Evolutionary conservation across 129 eudicot species (phyloP).

Genomic region (Ambrosia trifida): DNA sequence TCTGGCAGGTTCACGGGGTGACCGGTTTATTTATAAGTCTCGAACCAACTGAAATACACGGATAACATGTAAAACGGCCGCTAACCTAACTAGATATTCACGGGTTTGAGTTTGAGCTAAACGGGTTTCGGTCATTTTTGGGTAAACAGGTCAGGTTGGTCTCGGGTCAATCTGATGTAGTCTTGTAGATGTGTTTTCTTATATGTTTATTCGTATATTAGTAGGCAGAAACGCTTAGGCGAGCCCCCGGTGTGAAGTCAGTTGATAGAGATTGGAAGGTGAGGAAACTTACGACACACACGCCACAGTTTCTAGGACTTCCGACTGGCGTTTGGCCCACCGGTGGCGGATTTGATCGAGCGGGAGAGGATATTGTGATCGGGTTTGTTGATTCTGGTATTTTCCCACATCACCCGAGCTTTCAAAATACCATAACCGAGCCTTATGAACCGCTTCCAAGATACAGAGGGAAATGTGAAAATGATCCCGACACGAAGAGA

Average conservation of each 20-base stretch:
- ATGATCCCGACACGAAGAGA: conserved; percentile 69
- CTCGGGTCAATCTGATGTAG: not conserved
- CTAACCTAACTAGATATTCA: too few relatives aligned
- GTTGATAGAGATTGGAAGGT: conserved; percentile 94
- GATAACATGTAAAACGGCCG: too few relatives aligned
- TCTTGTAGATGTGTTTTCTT: conserved; percentile 35
- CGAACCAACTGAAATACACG: too few relatives aligned
- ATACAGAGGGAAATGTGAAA: conserved; percentile 97
- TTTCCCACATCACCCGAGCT: conserved; percentile 90
- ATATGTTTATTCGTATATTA: conserved; percentile 45
- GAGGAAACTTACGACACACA: conserved; percentile 88
- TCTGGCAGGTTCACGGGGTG: not conserved
- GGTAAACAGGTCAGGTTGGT: too few relatives aligned
- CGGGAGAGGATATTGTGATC: conserved; percentile 96
- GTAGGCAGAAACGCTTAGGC: conserved; percentile 93
- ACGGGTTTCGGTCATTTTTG: too few relatives aligned
- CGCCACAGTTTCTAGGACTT: conserved; percentile 94
- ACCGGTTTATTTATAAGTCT: not conserved
- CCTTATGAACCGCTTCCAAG: conserved; percentile 87
- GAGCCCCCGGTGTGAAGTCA: conserved; percentile 86
- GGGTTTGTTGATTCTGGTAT: conserved; percentile 98
- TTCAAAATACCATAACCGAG: conserved; percentile 50
- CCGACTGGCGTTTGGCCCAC: conserved; percentile 99
- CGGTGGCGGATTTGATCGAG: conserved; percentile 91
- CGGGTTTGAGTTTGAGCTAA: too few relatives aligned